Evolutionary conservation across 148 eudicot genomes (phyloP), one percentile per base, ranked within the genome.

Genomic region (Rhododendron simsii): DNA sequence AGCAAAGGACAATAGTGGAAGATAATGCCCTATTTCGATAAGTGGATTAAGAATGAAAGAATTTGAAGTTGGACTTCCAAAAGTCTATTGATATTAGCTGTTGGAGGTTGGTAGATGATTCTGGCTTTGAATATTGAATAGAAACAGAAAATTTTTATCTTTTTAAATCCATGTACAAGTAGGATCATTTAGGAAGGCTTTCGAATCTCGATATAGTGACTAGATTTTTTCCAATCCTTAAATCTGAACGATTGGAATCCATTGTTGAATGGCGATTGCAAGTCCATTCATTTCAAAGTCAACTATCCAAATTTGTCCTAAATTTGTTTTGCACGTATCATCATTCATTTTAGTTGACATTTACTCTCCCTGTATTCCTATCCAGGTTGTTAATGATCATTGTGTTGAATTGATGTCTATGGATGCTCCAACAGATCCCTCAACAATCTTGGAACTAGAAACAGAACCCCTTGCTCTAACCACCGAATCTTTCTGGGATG

Each of bases 381-480:
- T 33, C 35, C 86, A 94, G 98, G 96, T 88, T 86, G 75, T 94
- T 37, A 91, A 86, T 85, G 96, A 93, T 86, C 96, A 92, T 87
- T 91, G 91, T 85, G 89, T 89, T 2, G 98, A 95, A 91, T 88
- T 95, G 90, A 91, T 94, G 87, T 91, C 95, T 0, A 86, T 92
- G 91, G 96, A 94, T 83, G 87, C 92, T 83, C 93, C 98, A 41
- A 71, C 87, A 65, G 94, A 91, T 84, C 81, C 73, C 67, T 91
- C 93, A 10, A 87, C 84, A 65, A 86, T 95, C 41, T 79, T 93
- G 91, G 95, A 94, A 89, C 93, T 90, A 45, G 98, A 95, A 86
- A 88, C 82, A 55, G 93, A 91, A 78, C 37, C 91, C 75, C 90
- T 88, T 28, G 88, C 84, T 44, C 86, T 90, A 86, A 83, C 87